These are phyloP conservation scores for Fusarium compactum DNA, from an alignment of 2,329 filamentous ascomycete genomes.

Conservation along the genomic window DNA sequence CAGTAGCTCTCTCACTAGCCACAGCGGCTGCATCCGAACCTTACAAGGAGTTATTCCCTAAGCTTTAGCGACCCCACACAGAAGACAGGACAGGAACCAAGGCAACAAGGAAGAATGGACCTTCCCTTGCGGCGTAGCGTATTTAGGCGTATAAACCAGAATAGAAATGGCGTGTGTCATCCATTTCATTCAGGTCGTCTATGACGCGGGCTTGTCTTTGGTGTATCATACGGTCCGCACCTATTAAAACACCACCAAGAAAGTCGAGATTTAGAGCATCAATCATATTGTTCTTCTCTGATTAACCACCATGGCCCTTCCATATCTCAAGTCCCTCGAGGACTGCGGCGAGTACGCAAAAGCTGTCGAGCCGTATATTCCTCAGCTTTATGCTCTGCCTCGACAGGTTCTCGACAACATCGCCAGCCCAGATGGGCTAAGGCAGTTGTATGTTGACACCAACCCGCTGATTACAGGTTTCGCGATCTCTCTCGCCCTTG, in stretches of 20 bases:
- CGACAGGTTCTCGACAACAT: constrained; percentile 70
- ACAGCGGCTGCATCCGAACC: constrained; percentile 42
- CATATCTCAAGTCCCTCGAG: constrained; percentile 74
- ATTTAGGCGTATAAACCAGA: constrained; percentile 1
- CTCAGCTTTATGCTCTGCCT: constrained; percentile 78
- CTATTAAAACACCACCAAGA: constrained; percentile 28
- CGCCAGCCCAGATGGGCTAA: constrained; percentile 70
- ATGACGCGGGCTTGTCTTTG: constrained; percentile 31
- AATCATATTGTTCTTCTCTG: constrained; percentile 33
- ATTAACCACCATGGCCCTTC: constrained; percentile 71
- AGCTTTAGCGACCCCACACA: constrained; percentile 19
- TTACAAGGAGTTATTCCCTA: constrained; percentile 18
- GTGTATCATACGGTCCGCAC: neutral
- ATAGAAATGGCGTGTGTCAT: constrained; percentile 3
- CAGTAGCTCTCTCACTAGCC: constrained; percentile 40
- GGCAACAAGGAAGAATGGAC: constrained; percentile 3
- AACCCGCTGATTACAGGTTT: constrained; percentile 86
- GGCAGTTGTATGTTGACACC: constrained; percentile 81
- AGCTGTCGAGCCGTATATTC: constrained; percentile 80
- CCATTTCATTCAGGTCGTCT: constrained; percentile 29
- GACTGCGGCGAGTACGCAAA: constrained; percentile 83
- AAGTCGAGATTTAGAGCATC: neutral
- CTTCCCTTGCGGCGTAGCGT: constrained; percentile 8
- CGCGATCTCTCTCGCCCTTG: constrained; percentile 77
- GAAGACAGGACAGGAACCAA: neutral